These are phyloP conservation scores for Elsinoe perseae DNA, from an alignment of 2,329 filamentous ascomycete genomes.

Conservation along the genomic window DNA sequence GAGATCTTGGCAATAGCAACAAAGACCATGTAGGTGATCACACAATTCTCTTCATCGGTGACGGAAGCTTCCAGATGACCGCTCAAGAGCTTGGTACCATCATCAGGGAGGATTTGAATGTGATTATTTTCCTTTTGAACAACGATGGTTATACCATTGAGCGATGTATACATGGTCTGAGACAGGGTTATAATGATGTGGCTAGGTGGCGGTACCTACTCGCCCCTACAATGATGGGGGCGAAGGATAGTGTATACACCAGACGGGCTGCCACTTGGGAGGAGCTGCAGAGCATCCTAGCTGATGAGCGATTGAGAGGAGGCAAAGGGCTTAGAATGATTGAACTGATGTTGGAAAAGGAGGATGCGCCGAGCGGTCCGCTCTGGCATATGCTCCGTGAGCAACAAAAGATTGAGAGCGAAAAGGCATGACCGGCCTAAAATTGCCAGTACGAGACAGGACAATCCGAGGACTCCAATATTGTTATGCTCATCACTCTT, in stretches of 20 bases:
- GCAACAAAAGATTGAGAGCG: not conserved
- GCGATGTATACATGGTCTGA: conserved; percentile 39
- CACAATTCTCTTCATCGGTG: conserved; percentile 73
- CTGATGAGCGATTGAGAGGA: conserved; percentile 50
- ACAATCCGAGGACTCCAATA: no score
- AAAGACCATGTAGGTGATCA: conserved; percentile 15
- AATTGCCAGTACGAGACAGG: no score
- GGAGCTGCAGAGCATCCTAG: conserved; percentile 59
- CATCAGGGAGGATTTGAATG: conserved; percentile 36
- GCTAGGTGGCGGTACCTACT: conserved; percentile 61
- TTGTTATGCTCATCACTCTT: no score
- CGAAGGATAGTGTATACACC: conserved; percentile 50
- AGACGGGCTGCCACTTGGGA: conserved; percentile 62
- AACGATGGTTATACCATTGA: conserved; percentile 44
- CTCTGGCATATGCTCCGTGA: not conserved
- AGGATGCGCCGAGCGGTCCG: conserved; percentile 16
- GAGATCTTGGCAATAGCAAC: conserved; percentile 34
- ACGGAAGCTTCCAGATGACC: conserved; percentile 71
- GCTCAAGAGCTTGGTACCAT: conserved; percentile 60
- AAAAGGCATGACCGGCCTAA: no score
- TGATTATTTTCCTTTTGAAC: conserved; percentile 39
- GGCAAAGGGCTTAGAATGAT: conserved; percentile 15
- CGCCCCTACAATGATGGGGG: conserved; percentile 61
- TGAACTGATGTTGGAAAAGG: conserved; percentile 14
- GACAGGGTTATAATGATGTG: conserved; percentile 67